Base-by-base conservation (phyloP, 371 early-diverging fungal species). In the Mortierella sp. region DNA sequence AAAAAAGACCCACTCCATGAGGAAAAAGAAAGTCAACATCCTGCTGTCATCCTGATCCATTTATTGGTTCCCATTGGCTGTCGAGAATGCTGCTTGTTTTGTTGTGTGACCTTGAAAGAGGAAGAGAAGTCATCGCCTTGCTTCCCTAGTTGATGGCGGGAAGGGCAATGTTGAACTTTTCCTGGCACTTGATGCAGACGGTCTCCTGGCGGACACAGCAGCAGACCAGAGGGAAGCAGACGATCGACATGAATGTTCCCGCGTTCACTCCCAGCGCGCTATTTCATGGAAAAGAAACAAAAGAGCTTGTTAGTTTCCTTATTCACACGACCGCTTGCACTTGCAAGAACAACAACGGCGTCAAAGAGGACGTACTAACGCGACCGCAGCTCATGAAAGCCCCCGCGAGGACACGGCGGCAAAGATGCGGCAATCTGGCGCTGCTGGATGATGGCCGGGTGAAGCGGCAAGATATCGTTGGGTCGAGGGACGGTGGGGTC, bases 381-480 rank as follows among this genome's bases (percentile, higher is more conserved):
- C 14, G 64, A 48, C 51, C 84, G 61, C 69, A 83, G 61, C 51
- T 83, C 84, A 53, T 83, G 84, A 46, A 80, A 80, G n/a, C 84
- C 84, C 26, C 84, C 84, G 28, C 69, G 71, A 3, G 84, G 80
- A 69, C 84, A 83, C 10, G 84, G 84, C 21, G 80, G 84, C 3
- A 83, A 55, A 6, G 80, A 40, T 0, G 84, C 80, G 10, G 84
- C 84, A 59, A 83, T 83, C 59, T 77, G 84, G 21, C 84, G 80
- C 54, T 80, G 84, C 48, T 83, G 77, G 37, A 83, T 83, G 70
- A 83, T 83, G 21, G 78, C 80, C 3, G 84, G 84, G 64, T 83
- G 84, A 3, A 83, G 73, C 0, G 84, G 84, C 44, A 83, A 28
- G 69, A 83, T 80, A 46, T 83, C 84, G 69, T 83, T 83, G 9